Evolutionary conservation across 2,329 filamentous ascomycete genomes (phyloP).

Genomic region (Ophiostoma perfectum): DNA sequence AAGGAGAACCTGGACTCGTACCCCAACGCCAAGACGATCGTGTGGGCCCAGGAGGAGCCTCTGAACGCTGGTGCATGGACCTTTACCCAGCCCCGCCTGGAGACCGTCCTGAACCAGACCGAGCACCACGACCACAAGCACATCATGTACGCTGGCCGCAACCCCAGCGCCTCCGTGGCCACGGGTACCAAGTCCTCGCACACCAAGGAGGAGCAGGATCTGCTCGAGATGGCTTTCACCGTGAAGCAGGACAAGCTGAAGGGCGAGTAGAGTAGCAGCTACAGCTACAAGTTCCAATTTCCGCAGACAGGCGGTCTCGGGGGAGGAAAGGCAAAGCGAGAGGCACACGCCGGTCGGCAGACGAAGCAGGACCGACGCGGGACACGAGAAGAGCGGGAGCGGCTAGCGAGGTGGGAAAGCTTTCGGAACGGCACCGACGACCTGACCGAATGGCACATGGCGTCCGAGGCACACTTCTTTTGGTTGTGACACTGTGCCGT

Average conservation of each 20-base stretch:
- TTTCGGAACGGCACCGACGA: not conserved
- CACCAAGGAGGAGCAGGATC: slow-evolving; percentile 84
- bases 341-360: not conserved
- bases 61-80: slow-evolving; percentile 96
- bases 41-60: slow-evolving; percentile 97
- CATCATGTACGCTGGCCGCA: slow-evolving; percentile 93
- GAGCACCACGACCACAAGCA: slow-evolving; percentile 89
- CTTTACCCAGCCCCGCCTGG: slow-evolving; percentile 94
- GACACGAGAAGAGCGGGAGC: not conserved
- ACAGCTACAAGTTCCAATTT: slow-evolving; percentile 10
- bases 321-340: not conserved
- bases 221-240: slow-evolving; percentile 62
- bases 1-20: slow-evolving; percentile 96
- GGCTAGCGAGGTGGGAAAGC: not conserved
- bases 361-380: not conserved
- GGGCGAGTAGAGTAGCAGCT: slow-evolving; percentile 47
- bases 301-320: not conserved
- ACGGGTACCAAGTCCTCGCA: slow-evolving; percentile 86
- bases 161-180: slow-evolving; percentile 88
- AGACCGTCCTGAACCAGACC: slow-evolving; percentile 91
- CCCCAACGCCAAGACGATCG: slow-evolving; percentile 94
- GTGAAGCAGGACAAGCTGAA: slow-evolving; percentile 65
- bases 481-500: not conserved
- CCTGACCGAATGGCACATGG: slow-evolving; percentile 1
- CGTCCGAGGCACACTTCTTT: not conserved